Evolutionary conservation across 2,329 filamentous ascomycete species (phyloP), one percentile per base, ranked within the genome.

Genomic region (Penicillium fuscoglaucum): DNA sequence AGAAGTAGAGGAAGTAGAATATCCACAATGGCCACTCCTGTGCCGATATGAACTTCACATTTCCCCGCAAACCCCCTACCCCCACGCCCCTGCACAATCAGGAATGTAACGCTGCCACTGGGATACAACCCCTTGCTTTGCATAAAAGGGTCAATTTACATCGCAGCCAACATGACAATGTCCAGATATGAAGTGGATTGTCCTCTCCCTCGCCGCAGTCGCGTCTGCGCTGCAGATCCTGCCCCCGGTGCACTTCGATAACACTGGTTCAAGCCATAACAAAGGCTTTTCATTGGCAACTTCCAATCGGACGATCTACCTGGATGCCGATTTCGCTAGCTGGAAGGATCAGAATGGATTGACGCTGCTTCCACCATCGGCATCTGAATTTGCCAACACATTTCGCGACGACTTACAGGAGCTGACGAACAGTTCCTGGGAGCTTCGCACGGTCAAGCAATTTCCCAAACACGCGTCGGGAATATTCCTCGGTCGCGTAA

Each of bases 301-400:
- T 6, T 39, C 40, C 17, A 33, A 64, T 4, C 59, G 33, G 10
- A 46, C 52, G 6, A 66, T 72, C 31, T 83, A 79, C 56, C 75
- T 84, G 10, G 67, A 78, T 4, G 60, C 63, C 0, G 60, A 57
- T 1, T 78, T 83, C 47, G 76, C 79, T 0, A 64, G 70, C 0
- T 64, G 61, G 33, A 71, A 68, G 8, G 82, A 84, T 55, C 70
- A 71, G 0, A 69, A 76, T 50, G 81, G 81, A 1, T 66, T 83
- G 29, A 83, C 80, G 0, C 72, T 83, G 9, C 83, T 84, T 44
- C 82, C 82, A 1, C 82, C 82, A 0, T 78, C 77, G 0, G 79
- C 78, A 1, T 62, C 70, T n/a, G 78, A 82, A 4, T 84, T 84
- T 43, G 81, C 81, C 2, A 65, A 72, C 19, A 78, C 75, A 0